Conservation (phyloP, 305 asterid genomes). For the Fraxinus floribunda region DNA sequence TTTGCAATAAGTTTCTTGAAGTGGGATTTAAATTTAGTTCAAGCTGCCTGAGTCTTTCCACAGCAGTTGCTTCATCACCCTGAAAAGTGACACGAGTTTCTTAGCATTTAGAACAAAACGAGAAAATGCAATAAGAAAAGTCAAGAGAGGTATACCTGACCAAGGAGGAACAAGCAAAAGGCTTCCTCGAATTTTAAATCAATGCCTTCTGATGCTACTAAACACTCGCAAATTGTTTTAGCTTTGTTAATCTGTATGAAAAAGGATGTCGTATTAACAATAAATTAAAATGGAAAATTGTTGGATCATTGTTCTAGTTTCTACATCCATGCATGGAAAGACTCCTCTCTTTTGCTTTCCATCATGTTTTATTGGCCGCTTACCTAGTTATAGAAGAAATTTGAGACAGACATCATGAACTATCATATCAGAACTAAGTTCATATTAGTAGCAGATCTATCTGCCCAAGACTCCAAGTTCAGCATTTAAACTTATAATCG, state of each 20-base stretch:
- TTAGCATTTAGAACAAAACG: conserved; percentile 1
- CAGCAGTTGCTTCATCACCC: conserved; percentile 84
- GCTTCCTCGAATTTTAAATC: conserved; percentile 95
- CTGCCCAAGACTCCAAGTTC: background rate
- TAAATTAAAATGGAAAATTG: conserved; percentile 22
- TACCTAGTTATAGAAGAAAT: background rate
- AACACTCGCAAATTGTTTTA: conserved; percentile 75
- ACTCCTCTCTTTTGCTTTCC: background rate
- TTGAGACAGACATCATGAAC: background rate
- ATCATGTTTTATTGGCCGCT: background rate
- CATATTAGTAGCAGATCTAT: background rate
- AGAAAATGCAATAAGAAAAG: conserved; percentile 18
- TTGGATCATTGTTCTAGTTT: background rate
- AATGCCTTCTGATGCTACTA: conserved; percentile 83
- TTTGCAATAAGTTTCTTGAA: conserved; percentile 50
- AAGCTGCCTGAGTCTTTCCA: conserved; percentile 74
- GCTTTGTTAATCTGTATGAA: conserved; percentile 71
- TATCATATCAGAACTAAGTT: background rate
- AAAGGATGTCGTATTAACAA: conserved; percentile 17
- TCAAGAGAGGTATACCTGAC: conserved; percentile 64
- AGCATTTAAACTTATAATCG: background rate
- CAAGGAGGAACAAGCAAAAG: conserved; percentile 89
- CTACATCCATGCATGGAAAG: conserved; percentile 4
- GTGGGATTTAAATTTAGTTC: conserved; percentile 51
- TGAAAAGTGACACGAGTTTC: conserved; percentile 36